These are phyloP conservation scores for Fusarium bulbicola DNA, from an alignment of 2,329 filamentous ascomycete species.

Conservation along the genomic window DNA sequence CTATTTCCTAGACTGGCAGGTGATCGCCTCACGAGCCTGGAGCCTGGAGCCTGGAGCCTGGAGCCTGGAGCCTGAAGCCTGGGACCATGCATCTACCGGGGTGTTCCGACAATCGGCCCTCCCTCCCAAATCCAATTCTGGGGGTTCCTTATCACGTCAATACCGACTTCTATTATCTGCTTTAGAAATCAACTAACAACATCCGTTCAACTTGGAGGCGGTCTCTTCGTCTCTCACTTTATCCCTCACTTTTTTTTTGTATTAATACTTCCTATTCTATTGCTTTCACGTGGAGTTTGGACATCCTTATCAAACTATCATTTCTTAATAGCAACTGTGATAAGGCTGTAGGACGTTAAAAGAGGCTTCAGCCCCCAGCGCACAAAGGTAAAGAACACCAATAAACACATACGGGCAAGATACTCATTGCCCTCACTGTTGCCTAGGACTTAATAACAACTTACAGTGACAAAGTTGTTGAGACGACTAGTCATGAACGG, in stretches of 20 bases:
- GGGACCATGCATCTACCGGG: conserved; percentile 38
- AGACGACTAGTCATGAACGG: neutral
- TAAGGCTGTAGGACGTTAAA: no score
- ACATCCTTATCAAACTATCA: neutral
- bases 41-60: conserved; percentile 26
- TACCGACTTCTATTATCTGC: conserved; percentile 7
- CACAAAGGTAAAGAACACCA: no score
- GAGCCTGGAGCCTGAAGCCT: conserved; percentile 26
- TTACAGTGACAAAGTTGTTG: conserved; percentile 10
- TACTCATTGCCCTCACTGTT: no score
- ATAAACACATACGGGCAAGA: no score
- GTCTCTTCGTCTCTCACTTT: neutral
- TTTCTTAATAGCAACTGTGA: neutral
- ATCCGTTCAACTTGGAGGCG: neutral
- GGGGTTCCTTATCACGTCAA: conserved; percentile 35
- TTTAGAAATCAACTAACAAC: neutral
- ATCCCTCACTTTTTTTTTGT: neutral
- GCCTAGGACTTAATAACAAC: neutral
- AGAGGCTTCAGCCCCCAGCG: no score
- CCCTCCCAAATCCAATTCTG: neutral
- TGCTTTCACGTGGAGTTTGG: neutral
- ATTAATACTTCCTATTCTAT: neutral
- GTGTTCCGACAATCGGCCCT: conserved; percentile 21
- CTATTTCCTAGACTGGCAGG: conserved; percentile 30
- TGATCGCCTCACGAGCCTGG: conserved; percentile 39